These are phyloP conservation scores for Abrus precatorius DNA, from an alignment of 306 rosid species.

Conservation along the genomic window DNA sequence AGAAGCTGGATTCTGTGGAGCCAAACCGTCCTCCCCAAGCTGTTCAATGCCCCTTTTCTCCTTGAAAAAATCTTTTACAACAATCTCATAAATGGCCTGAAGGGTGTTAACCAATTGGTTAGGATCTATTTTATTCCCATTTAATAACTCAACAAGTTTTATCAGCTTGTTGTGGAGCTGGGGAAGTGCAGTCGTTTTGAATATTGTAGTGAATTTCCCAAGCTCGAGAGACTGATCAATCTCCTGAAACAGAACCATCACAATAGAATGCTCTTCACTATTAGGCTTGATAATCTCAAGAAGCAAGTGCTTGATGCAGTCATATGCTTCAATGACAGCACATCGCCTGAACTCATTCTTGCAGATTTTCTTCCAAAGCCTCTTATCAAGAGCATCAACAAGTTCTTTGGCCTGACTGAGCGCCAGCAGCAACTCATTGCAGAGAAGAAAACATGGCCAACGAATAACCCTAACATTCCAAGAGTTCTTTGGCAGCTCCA, in stretches of 20 bases:
- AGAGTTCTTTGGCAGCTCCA: constrained; percentile 88
- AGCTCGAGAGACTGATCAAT: constrained; percentile 84
- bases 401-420: constrained; percentile 96
- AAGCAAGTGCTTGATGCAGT: constrained; percentile 76
- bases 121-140: constrained; percentile 66
- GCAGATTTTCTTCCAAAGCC: constrained; percentile 86
- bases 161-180: constrained; percentile 80
- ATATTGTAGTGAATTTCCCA: constrained; percentile 82
- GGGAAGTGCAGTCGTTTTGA: constrained; percentile 81
- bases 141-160: constrained; percentile 76
- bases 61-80: constrained; percentile 76
- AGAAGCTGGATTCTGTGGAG: constrained; percentile 62
- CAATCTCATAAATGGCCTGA: constrained; percentile 94
- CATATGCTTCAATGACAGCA: constrained; percentile 90
- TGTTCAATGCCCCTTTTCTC: constrained; percentile 70
- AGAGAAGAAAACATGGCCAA: constrained; percentile 96
- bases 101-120: constrained; percentile 78
- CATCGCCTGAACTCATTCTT: constrained; percentile 93
- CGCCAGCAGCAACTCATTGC: constrained; percentile 93
- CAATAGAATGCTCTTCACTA: constrained; percentile 87
- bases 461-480: constrained; percentile 94
- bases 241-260: constrained; percentile 83
- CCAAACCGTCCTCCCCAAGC: constrained; percentile 80
- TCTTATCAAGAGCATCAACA: constrained; percentile 76
- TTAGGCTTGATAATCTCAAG: constrained; percentile 67